These are phyloP conservation scores for Aspergillus leporis DNA, from an alignment of 495 filamentous ascomycete genomes.

Conservation along the genomic window DNA sequence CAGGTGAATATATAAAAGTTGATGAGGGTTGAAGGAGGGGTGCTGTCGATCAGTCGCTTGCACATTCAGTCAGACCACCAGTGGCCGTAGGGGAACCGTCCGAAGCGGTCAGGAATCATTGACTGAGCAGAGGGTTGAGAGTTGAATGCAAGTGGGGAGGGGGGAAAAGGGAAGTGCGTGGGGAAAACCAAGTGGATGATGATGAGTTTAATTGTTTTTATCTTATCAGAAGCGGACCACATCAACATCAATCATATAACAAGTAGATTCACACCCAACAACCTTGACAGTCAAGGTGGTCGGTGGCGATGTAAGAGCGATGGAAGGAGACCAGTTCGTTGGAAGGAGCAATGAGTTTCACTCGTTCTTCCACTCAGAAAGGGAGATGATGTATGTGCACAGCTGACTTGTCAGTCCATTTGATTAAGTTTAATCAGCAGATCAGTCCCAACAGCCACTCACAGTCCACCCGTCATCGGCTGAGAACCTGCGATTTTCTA, in stretches of 20 bases:
- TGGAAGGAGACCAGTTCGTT: slow-evolving; percentile 28
- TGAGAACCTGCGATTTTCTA: too few relatives aligned
- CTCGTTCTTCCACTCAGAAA: too few relatives aligned
- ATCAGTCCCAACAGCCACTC: slow-evolving; percentile 7
- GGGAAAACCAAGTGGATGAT: background rate
- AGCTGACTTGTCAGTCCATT: slow-evolving; percentile 4
- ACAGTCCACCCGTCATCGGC: slow-evolving; percentile 2
- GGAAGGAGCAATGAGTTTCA: background rate
- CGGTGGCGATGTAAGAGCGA: slow-evolving; percentile 9
- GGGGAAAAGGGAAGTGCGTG: background rate
- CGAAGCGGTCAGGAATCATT: slow-evolving; percentile 12
- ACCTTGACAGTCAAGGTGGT: background rate
- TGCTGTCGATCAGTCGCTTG: slow-evolving; percentile 2
- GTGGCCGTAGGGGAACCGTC: background rate
- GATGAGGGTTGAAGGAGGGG: slow-evolving; percentile 4
- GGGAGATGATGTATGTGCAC: background rate
- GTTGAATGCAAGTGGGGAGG: slow-evolving; percentile 5
- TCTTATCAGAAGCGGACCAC: slow-evolving; percentile 1
- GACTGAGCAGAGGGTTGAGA: background rate
- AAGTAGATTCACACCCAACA: background rate
- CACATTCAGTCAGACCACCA: background rate
- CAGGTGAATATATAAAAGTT: slow-evolving; percentile 10
- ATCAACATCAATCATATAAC: background rate
- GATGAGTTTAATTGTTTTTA: slow-evolving; percentile 1
- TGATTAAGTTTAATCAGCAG: slow-evolving; percentile 4